These are phyloP conservation scores for Cystofilobasidium ferigula DNA, from an alignment of 768 basidiomycete species.

Conservation along the genomic window DNA sequence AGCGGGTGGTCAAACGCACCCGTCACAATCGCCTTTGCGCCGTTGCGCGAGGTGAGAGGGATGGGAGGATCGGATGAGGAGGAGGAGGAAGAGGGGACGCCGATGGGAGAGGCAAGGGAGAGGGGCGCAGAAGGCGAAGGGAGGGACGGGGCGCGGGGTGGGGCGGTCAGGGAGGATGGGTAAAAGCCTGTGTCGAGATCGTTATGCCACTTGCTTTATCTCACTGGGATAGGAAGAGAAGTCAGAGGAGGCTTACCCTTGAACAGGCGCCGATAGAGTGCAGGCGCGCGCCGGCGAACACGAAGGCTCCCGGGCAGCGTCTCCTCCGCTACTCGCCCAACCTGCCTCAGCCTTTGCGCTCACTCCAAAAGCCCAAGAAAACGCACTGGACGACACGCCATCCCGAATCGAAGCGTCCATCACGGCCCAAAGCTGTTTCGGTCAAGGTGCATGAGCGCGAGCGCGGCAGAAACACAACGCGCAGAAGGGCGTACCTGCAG, in stretches of 20 bases:
- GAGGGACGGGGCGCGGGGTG: too few relatives aligned
- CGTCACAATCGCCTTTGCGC: constrained; percentile 43
- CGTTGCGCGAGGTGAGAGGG: not conserved
- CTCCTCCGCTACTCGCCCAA: constrained; percentile 43
- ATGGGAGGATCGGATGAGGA: not conserved
- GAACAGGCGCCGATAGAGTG: constrained; percentile 81
- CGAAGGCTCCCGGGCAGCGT: constrained; percentile 77
- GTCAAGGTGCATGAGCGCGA: constrained; percentile 5
- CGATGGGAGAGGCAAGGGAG: not conserved
- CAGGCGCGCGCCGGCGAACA: constrained; percentile 71
- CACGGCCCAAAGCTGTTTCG: constrained; percentile 76
- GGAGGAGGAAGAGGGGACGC: not conserved
- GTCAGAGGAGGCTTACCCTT: constrained; percentile 44
- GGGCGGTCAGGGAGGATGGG: too few relatives aligned
- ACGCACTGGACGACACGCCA: constrained; percentile 56
- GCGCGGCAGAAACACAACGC: not conserved
- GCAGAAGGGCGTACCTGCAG: not conserved
- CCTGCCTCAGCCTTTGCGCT: not conserved
- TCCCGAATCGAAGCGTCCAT: constrained; percentile 85
- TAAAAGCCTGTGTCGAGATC: too few relatives aligned
- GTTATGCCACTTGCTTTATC: too few relatives aligned
- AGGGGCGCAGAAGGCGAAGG: not conserved
- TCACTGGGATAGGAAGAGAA: not conserved
- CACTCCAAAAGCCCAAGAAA: not conserved
- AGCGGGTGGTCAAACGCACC: constrained; percentile 72